Conservation (phyloP, 2,329 filamentous ascomycete genomes). For the Fusarium ambrosium region DNA sequence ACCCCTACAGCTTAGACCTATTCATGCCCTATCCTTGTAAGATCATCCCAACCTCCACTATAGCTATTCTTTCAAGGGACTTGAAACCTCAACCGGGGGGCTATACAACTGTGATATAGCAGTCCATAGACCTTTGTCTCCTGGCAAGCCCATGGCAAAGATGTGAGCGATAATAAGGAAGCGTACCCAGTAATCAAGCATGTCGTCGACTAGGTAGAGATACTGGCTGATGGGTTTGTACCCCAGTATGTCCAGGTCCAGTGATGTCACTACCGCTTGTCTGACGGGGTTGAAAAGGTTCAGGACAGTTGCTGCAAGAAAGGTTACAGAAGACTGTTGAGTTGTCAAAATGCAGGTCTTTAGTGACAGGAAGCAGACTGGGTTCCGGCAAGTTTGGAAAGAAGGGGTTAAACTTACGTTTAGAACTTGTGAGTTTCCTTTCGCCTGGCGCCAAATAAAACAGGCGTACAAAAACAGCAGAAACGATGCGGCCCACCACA, state of each 20-base stretch:
- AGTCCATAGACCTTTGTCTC: neutral
- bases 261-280: neutral
- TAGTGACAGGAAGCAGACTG: no score
- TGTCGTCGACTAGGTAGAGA: neutral
- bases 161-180: neutral
- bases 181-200: neutral
- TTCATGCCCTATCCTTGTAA: neutral
- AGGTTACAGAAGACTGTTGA: neutral
- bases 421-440: neutral
- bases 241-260: neutral
- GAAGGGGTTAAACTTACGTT: neutral
- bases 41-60: neutral
- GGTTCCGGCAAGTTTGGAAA: no score
- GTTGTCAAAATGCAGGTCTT: neutral
- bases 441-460: neutral
- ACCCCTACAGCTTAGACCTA: neutral
- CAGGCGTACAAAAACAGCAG: neutral
- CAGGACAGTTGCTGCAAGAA: neutral
- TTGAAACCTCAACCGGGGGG: neutral
- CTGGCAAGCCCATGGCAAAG: neutral
- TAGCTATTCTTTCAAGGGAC: neutral
- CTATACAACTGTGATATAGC: neutral
- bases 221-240: neutral
- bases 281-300: neutral
- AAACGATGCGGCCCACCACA: neutral